Percentiles rank a stretch among this genome's conserved stretches.
These are phyloP conservation scores for Thermochaetoides thermophila DNA, from an alignment of 495 filamentous ascomycete species.

Conservation along the genomic window DNA sequence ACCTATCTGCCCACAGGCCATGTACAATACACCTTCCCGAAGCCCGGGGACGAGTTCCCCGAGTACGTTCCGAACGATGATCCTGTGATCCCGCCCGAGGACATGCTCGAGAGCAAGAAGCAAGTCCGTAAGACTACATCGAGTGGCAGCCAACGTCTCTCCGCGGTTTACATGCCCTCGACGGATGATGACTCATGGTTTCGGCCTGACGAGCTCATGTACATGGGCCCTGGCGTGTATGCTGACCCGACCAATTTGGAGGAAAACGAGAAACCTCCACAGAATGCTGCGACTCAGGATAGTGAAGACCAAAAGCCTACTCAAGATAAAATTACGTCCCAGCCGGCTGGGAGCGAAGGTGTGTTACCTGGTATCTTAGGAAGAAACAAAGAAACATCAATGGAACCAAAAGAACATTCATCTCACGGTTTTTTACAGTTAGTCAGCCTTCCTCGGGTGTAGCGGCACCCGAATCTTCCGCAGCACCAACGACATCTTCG, in stretches of 20 bases:
- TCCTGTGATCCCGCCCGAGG: constrained; percentile 21
- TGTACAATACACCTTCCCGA: constrained; percentile 34
- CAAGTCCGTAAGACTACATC: constrained; percentile 7
- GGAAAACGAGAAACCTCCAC: constrained; percentile 19
- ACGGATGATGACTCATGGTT: constrained; percentile 17
- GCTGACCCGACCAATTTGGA: constrained; percentile 21
- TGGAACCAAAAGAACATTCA: no score
- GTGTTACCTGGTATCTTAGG: no score
- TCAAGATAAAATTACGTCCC: neutral
- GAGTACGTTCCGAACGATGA: constrained; percentile 23
- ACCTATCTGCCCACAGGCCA: constrained; percentile 30
- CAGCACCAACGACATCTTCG: no score
- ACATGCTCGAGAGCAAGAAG: constrained; percentile 19
- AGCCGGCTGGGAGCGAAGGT: neutral
- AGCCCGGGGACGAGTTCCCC: constrained; percentile 35
- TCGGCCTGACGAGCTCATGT: constrained; percentile 29
- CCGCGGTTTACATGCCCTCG: constrained; percentile 5
- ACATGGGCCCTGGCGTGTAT: constrained; percentile 24
- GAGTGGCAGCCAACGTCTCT: constrained; percentile 5
- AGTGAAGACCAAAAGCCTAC: neutral
- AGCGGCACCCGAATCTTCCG: no score
- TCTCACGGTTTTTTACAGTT: no score
- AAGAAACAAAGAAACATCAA: no score
- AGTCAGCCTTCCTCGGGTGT: no score
- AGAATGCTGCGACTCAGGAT: neutral